Evolutionary conservation across 2,329 filamentous ascomycete species (phyloP), one percentile per base, ranked within the genome.

Genomic region (Microsporum audouinii): DNA sequence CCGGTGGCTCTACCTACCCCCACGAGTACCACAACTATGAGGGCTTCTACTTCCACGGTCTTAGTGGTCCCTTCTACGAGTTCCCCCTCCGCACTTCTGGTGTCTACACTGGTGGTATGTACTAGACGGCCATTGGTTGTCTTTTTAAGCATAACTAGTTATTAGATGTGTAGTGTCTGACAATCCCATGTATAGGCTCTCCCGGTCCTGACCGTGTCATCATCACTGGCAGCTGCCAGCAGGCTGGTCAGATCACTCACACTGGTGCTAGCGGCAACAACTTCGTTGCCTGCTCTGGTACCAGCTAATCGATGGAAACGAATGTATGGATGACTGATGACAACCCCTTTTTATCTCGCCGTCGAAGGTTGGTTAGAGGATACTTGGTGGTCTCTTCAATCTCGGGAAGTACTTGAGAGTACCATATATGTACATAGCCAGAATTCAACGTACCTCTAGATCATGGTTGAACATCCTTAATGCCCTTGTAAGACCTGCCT

Each of bases 281-380:
- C 51, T 55, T 55, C 12, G 51, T 55, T 55, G 51, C 51, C 31
- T 55, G 51, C 51, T 55, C 51, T 23, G 51, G 51, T 14, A 55
- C 51, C 33, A 55, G 51, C 51, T 55, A 55, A 36, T 47, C 3
- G 14, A 55, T 36, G 45, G 45, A 31, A n/a, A n/a, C 5, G 6
- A 31, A 29, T 51, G 17, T 27, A 23, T n/a, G 12, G 27, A 31
- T 14, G 45, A 51, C 8, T 31, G 45, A 51, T 14, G 45, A 29
- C 27, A 51, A 51, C 10, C 14, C 4, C 8, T 27, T 23, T 51
- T 47, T 51, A 27, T 14, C 45, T 33, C 5, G 27, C 23, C 6
- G 45, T 23, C 27, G 27, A 29, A 23, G 14, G 31, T 36, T 55
- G 51, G 33, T 34, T 36, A 2, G 12, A 36, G 5, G 23, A 55